Conservation (phyloP, 2,329 filamentous ascomycete species). For the Aureobasidium sp. region DNA sequence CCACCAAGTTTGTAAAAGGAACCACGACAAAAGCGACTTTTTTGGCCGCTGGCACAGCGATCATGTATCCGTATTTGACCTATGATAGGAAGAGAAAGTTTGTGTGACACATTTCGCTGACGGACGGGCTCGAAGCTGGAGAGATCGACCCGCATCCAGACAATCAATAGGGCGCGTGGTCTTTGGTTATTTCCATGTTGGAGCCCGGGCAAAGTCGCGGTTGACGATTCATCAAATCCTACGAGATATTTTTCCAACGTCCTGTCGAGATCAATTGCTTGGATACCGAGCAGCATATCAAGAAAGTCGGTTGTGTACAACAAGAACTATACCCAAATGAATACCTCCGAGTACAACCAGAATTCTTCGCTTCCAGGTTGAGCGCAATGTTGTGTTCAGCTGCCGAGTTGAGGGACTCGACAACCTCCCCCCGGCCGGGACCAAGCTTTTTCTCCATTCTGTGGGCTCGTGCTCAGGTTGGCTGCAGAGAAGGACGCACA, state of each 20-base stretch:
- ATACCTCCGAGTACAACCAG: not conserved
- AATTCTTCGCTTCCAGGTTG: not conserved
- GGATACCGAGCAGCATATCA: not conserved
- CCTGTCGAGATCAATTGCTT: not conserved
- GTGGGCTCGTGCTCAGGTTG: not conserved
- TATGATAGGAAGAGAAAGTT: not conserved
- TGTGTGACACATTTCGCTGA: slow-evolving; percentile 1
- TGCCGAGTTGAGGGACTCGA: not conserved
- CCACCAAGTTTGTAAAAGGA: not conserved
- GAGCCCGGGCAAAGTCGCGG: not conserved
- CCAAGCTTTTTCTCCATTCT: not conserved
- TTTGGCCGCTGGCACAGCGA: not conserved
- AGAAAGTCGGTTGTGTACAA: not conserved
- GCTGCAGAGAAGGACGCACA: not conserved
- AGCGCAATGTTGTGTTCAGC: not conserved
- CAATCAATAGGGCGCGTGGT: not conserved
- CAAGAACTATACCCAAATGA: not conserved
- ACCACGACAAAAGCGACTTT: not conserved
- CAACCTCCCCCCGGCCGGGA: not conserved
- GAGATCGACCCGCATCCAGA: not conserved
- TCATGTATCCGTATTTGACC: not conserved
- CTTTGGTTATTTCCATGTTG: not conserved
- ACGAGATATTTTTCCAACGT: not conserved
- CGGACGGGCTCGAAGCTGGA: not conserved
- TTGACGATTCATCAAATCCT: not conserved